Percentiles rank a stretch among this genome's conserved stretches.
Conservation (phyloP, 192 early-diverging fungal species). For the Entomortierella parvispora region DNA sequence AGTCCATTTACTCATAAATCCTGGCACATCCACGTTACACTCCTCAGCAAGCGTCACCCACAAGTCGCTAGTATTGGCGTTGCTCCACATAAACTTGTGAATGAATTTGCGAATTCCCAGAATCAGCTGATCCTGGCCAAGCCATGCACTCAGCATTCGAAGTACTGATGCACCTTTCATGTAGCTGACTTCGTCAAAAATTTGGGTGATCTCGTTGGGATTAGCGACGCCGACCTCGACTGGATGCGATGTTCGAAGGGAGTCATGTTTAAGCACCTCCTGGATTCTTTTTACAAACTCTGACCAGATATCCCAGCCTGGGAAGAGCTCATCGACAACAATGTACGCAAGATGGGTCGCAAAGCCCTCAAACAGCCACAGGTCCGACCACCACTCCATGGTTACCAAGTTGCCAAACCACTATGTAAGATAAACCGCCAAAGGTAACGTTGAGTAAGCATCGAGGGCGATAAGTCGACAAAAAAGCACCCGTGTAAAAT, state of each 20-base stretch:
- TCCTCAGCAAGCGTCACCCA: constrained; percentile 74
- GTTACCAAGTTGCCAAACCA: constrained; percentile 61
- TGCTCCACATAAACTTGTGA: constrained; percentile 72
- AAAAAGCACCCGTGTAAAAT: background rate
- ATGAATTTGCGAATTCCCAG: constrained; percentile 69
- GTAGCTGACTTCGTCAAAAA: constrained; percentile 90
- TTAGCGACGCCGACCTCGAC: constrained; percentile 80
- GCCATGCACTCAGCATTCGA: constrained; percentile 78
- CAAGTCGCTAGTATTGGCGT: constrained; percentile 80
- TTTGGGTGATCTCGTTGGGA: constrained; percentile 80
- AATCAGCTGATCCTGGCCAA: constrained; percentile 61
- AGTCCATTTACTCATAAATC: constrained; percentile 84
- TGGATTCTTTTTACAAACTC: constrained; percentile 74
- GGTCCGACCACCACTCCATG: constrained; percentile 61
- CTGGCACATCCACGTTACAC: constrained; percentile 71
- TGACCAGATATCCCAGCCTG: constrained; percentile 83
- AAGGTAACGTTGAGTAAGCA: background rate
- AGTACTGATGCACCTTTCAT: constrained; percentile 85
- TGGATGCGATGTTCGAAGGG: constrained; percentile 82
- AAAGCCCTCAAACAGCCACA: constrained; percentile 61
- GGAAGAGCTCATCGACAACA: constrained; percentile 77
- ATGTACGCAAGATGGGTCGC: constrained; percentile 64
- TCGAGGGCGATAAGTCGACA: background rate
- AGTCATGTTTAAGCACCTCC: constrained; percentile 79
- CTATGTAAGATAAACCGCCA: constrained; percentile 3